Evolutionary conservation across 2,329 filamentous ascomycete species (phyloP), one percentile per base, ranked within the genome.

Genomic region (Capronia coronata): DNA sequence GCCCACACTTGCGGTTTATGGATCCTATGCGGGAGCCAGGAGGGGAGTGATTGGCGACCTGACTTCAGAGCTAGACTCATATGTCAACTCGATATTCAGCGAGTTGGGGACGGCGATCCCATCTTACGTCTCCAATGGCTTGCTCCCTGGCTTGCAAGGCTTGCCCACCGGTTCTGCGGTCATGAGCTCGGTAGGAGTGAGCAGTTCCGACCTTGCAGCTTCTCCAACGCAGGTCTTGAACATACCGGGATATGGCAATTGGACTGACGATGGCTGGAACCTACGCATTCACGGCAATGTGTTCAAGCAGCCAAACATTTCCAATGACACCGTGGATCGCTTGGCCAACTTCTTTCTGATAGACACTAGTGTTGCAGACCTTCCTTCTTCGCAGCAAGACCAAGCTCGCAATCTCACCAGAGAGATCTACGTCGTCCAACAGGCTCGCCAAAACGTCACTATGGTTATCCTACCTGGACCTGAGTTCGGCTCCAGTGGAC

Each of bases 281-380:
- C 75, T 89, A 2, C 76, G 84, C 22, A 79, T 89, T 55, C 86
- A 85, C 57, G 86, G 86, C 58, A 88, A 88, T 61, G 82, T 89
- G n/a, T 90, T 83, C 73, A 89, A 88, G 65, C 77, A 84, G 54
- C 86, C 86, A 1, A 78, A 86, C 51, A 82, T 85, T 27, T 77
- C 75, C 1, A 72, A 79, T 58, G 69, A 72, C 27, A 85, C 79
- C 58, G 70, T 90, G 39, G 76, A 90, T 58, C 73, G 82, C 30
- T 71, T 89, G 2, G 83, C 84, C 49, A 81, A 88, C 57, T 65
- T 79, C 25, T 87, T 89, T 67, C 73, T 90, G 8, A 75, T 87
- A 51, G 82, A 75, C 43, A 80, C 78, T 4, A 74, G 75, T 47
- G 75, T 88, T 29, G 65, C 77, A 8, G 67, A 81, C 11, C 73